Conservation (phyloP, 2,329 filamentous ascomycete genomes). For the Hawksworthiomyces lignivorus region DNA sequence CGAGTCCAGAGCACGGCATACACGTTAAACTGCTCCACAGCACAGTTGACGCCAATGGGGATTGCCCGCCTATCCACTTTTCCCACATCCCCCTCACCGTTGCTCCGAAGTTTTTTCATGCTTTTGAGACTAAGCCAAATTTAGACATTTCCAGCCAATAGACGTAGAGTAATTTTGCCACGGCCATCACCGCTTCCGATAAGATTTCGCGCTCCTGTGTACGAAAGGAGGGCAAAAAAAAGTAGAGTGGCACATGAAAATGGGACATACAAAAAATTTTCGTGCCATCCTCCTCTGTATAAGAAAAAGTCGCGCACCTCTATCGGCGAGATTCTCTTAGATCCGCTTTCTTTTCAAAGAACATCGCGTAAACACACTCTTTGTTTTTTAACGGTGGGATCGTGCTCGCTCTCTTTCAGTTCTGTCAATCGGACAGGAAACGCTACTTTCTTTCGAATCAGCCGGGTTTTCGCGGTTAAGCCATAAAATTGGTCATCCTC, state of each 20-base stretch:
- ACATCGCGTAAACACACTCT: not conserved
- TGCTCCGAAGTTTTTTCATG: slow-evolving; percentile 14
- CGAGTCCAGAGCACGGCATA: too few relatives aligned
- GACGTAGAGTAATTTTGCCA: slow-evolving; percentile 8
- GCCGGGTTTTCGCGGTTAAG: too few relatives aligned
- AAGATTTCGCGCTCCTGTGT: slow-evolving; percentile 18
- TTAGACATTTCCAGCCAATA: slow-evolving; percentile 4
- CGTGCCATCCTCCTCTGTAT: too few relatives aligned
- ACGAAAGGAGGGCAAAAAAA: slow-evolving; percentile 1
- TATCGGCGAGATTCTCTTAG: not conserved
- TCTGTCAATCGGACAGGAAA: not conserved
- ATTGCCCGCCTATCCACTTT: too few relatives aligned
- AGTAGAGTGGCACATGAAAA: slow-evolving; percentile 4
- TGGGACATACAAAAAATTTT: slow-evolving; percentile 7
- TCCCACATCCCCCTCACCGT: slow-evolving; percentile 1
- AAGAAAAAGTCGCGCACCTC: slow-evolving; percentile 5
- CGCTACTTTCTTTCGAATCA: too few relatives aligned
- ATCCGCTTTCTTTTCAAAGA: not conserved
- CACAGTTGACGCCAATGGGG: too few relatives aligned
- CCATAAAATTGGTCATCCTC: too few relatives aligned
- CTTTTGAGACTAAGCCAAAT: slow-evolving; percentile 1
- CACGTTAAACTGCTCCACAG: too few relatives aligned
- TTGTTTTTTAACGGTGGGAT: not conserved
- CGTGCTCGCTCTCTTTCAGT: not conserved
- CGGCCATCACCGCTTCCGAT: slow-evolving; percentile 15